These are phyloP conservation scores for Microdochium trichocladiopsis DNA, from an alignment of 2,329 filamentous ascomycete genomes.

Conservation along the genomic window DNA sequence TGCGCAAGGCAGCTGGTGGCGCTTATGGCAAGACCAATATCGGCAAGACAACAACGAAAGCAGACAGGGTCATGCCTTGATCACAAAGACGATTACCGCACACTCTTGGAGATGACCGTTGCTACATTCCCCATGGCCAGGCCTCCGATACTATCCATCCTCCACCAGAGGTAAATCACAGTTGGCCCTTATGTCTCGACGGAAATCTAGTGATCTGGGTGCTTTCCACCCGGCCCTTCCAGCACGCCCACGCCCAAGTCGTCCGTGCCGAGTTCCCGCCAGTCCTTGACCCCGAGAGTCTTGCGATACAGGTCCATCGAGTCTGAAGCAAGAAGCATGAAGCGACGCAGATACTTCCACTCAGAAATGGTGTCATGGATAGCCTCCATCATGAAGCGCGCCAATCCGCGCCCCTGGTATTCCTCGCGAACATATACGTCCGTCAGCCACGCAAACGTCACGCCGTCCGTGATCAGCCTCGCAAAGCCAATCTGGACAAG, in stretches of 20 bases:
- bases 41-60: neutral
- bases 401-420: conserved; percentile 43
- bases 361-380: conserved; percentile 36
- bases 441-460: conserved; percentile 60
- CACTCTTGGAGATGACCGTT: too few relatives aligned
- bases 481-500: conserved; percentile 42
- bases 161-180: neutral
- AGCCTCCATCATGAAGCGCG: conserved; percentile 45
- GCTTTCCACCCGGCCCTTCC: conserved; percentile 13
- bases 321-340: conserved; percentile 44
- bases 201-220: conserved; percentile 3
- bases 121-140: neutral
- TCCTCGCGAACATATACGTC: conserved; percentile 47
- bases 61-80: neutral
- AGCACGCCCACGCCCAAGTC: conserved; percentile 20
- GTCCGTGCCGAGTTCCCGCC: conserved; percentile 34
- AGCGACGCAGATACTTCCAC: conserved; percentile 46
- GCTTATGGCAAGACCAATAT: conserved; percentile 62
- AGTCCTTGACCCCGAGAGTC: conserved; percentile 36
- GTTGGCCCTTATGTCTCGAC: too few relatives aligned
- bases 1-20: conserved; percentile 68
- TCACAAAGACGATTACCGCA: neutral
- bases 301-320: conserved; percentile 36
- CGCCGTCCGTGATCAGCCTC: conserved; percentile 62
- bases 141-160: neutral